Percentiles rank a stretch among this genome's conserved stretches.
Conservation (phyloP, 2,329 filamentous ascomycete genomes). For the Diaporthe aspalathi region DNA sequence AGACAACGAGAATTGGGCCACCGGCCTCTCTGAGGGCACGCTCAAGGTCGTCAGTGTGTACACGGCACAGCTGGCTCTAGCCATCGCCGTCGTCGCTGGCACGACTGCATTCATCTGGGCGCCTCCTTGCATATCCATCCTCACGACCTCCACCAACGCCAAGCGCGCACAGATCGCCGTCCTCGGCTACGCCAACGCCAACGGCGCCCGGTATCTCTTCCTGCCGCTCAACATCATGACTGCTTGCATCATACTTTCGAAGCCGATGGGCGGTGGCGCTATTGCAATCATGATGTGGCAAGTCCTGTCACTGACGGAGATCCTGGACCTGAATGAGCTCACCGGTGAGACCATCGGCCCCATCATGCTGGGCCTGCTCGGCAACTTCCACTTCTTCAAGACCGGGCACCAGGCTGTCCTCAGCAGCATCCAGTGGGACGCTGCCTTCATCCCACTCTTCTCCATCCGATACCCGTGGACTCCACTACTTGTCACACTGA, state of each 20-base stretch:
- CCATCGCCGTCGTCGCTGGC: constrained; percentile 83
- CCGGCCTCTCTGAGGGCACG: constrained; percentile 64
- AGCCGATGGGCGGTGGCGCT: constrained; percentile 92
- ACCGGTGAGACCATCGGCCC: constrained; percentile 82
- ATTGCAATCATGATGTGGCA: constrained; percentile 88
- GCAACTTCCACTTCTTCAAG: constrained; percentile 96
- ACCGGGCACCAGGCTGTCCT: constrained; percentile 94
- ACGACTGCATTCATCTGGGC: constrained; percentile 88
- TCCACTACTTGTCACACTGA: constrained; percentile 82
- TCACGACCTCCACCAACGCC: constrained; percentile 59
- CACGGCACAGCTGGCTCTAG: constrained; percentile 83
- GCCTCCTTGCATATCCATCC: constrained; percentile 83
- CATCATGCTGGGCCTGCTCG: constrained; percentile 85
- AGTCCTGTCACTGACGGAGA: constrained; percentile 80
- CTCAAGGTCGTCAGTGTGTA: constrained; percentile 82
- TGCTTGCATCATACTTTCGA: constrained; percentile 83
- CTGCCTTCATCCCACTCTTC: constrained; percentile 88
- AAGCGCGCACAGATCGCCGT: constrained; percentile 74
- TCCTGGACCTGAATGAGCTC: constrained; percentile 70
- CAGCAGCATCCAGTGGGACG: constrained; percentile 93
- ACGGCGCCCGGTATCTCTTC: constrained; percentile 89
- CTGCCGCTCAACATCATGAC: constrained; percentile 83
- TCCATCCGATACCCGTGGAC: constrained; percentile 90
- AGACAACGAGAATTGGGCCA: constrained; percentile 86
- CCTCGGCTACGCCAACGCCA: constrained; percentile 91